A percentile compares a stretch with the other conserved stretches of the same genome.
phyloP scores from a whole-genome alignment of 2,329 filamentous ascomycete genomes.

The Ophiostoma quercus region DNA sequence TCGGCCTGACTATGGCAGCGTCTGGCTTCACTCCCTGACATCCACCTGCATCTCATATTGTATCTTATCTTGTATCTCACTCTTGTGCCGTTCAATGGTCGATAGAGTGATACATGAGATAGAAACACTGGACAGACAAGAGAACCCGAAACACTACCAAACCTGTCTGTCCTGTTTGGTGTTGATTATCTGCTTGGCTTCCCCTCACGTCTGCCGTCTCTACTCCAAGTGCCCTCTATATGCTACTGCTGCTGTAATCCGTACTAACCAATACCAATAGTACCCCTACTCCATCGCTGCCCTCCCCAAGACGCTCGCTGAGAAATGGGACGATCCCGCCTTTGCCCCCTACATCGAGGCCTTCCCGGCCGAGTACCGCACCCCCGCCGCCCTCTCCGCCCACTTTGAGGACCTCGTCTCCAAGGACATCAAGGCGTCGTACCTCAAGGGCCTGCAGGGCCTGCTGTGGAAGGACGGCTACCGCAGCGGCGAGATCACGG shows the following conservation, averaged over 20 bases:
- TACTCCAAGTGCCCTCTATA: not conserved
- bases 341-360: constrained; percentile 65
- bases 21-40: not conserved
- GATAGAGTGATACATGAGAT: not conserved
- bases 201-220: not conserved
- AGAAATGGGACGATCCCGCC: constrained; percentile 59
- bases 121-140: not conserved
- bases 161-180: not conserved
- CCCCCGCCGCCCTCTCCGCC: constrained; percentile 54
- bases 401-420: constrained; percentile 67
- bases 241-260: not conserved
- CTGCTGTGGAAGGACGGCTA: constrained; percentile 75
- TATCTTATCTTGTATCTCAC: not conserved
- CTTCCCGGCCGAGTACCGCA: constrained; percentile 62
- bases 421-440: constrained; percentile 68
- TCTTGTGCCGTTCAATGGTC: not conserved
- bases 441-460: constrained; percentile 74
- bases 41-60: not conserved
- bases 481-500: constrained; percentile 60
- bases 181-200: not conserved
- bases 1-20: not conserved
- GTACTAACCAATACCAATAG: constrained; percentile 38
- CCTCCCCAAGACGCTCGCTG: constrained; percentile 58
- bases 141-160: not conserved
- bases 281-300: constrained; percentile 70